Base-by-base conservation (phyloP, 441 rosid species). In the Euphorbia celastroides region DNA sequence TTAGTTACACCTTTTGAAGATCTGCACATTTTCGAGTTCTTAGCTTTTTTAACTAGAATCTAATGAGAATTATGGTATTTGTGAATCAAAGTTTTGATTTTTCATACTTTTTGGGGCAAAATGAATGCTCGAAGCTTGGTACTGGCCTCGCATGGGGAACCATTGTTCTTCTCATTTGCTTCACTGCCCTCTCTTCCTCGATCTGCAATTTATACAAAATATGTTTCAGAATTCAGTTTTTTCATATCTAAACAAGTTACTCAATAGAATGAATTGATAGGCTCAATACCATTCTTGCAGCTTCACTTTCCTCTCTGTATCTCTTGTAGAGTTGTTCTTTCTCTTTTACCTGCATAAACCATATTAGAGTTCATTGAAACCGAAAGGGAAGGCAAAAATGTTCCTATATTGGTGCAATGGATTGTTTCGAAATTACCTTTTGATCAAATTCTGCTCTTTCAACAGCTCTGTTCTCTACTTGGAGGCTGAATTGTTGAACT, bases 401-500 rank as follows among this genome's bases (percentile, higher is more conserved):
- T 30, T n/a, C 13, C n/a, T 8, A 5, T 11, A 30, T 58, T 14
- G 2, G 62, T 31, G 32, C 48, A 23, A 62, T 25, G 2, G 11
- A 20, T 27, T 13, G 22, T 19, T 7, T n/a, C n/a, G 10, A 7
- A 22, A 13, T 32, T 38, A 86, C 99, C 82, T 87, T 92, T 0
- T 95, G 91, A 79, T 95, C 96, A 74, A 90, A 95, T 38, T 90
- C 99, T 69, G 93, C 89, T 79, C 99, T 83, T 31, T 86, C 96
- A 3, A 75, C 86, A 0, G 93, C 93, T 30, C 99, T 84, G 23
- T 78, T 72, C 46, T 88, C 86, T n/a, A 82, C 83, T 69, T 85
- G 89, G 65, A 84, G 96, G 62, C 84, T 84, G 57, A 95, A 84
- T 71, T 82, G 80, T 68, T 90, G 85, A 54, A 95, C 87, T 70